Conservation (phyloP, 2,329 filamentous ascomycete genomes). For the Xylariaceae sp. region DNA sequence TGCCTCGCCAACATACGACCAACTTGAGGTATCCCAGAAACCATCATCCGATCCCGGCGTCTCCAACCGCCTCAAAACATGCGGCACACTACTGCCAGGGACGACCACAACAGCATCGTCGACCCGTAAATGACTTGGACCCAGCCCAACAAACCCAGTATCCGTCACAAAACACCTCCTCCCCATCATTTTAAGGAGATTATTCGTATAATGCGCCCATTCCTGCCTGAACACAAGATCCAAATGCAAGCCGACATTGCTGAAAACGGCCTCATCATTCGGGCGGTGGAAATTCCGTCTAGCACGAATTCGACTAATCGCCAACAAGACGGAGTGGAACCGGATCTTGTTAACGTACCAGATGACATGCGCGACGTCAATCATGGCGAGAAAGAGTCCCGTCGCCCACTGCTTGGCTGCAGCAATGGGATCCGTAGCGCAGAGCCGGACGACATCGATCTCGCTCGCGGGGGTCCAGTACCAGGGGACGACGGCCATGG, state of each 20-base stretch:
- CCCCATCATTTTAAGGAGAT: slow-evolving; percentile 12
- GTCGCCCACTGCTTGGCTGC: slow-evolving; percentile 5
- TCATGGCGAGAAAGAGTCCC: slow-evolving; percentile 1
- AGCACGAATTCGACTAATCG: background rate
- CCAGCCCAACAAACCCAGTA: slow-evolving; percentile 30
- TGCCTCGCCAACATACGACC: slow-evolving; percentile 30
- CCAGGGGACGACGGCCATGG: slow-evolving; percentile 14
- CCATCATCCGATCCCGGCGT: too few species aligned
- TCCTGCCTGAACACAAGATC: background rate
- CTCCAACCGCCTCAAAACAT: slow-evolving; percentile 21
- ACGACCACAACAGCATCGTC: slow-evolving; percentile 31
- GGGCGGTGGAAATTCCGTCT: background rate
- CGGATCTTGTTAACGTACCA: slow-evolving; percentile 3
- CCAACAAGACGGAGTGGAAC: background rate
- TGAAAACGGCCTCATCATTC: background rate
- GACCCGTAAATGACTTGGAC: slow-evolving; percentile 20
- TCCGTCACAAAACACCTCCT: slow-evolving; percentile 29
- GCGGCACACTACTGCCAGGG: slow-evolving; percentile 28
- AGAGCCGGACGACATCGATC: slow-evolving; percentile 11
- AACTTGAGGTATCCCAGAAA: slow-evolving; percentile 1
- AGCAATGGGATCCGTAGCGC: slow-evolving; percentile 13
- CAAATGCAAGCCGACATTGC: background rate
- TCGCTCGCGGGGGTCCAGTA: slow-evolving; percentile 18
- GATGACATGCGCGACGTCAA: slow-evolving; percentile 3
- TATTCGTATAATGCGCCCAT: slow-evolving; percentile 14